phyloP scores from a whole-genome alignment of 2,329 filamentous ascomycete genomes.

The Aspergillus sp. region DNA sequence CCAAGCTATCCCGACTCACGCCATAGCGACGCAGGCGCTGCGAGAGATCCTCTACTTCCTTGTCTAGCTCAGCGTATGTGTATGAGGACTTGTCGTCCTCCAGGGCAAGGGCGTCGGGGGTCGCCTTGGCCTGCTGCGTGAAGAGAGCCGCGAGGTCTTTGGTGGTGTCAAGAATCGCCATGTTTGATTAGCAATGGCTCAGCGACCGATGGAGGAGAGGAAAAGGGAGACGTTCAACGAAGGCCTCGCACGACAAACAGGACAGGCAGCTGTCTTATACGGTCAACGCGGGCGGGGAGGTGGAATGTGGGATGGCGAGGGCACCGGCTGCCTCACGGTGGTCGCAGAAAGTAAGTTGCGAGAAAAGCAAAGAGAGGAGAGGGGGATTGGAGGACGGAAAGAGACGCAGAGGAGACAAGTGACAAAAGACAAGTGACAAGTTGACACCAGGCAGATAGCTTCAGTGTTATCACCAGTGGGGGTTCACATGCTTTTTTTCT shows the following conservation, averaged over 20 bases:
- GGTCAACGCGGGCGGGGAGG: not conserved
- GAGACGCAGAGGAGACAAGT: not conserved
- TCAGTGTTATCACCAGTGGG: constrained; percentile 1
- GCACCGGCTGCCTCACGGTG: not conserved
- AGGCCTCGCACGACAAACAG: too few relatives aligned
- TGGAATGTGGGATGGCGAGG: not conserved
- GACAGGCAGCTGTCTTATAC: not conserved
- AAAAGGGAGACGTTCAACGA: not conserved
- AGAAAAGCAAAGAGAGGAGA: not conserved
- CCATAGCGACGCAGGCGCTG: constrained; percentile 64
- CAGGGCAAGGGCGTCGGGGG: constrained; percentile 68
- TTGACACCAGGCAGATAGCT: constrained; percentile 3
- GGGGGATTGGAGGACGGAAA: not conserved
- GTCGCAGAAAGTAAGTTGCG: not conserved
- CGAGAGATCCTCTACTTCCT: constrained; percentile 65
- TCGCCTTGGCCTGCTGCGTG: constrained; percentile 64
- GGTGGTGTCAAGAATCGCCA: constrained; percentile 67
- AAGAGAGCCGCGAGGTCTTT: constrained; percentile 76
- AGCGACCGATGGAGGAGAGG: not conserved
- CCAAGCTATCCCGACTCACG: constrained; percentile 70
- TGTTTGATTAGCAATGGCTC: constrained; percentile 32
- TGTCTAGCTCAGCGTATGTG: constrained; percentile 72
- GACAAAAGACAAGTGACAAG: not conserved
- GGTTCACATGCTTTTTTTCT: constrained; percentile 12
- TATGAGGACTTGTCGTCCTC: constrained; percentile 68